Evolutionary conservation across 495 filamentous ascomycete species (phyloP), one percentile per base, ranked within the genome.

Genomic region (Penicillium simplicissimum): DNA sequence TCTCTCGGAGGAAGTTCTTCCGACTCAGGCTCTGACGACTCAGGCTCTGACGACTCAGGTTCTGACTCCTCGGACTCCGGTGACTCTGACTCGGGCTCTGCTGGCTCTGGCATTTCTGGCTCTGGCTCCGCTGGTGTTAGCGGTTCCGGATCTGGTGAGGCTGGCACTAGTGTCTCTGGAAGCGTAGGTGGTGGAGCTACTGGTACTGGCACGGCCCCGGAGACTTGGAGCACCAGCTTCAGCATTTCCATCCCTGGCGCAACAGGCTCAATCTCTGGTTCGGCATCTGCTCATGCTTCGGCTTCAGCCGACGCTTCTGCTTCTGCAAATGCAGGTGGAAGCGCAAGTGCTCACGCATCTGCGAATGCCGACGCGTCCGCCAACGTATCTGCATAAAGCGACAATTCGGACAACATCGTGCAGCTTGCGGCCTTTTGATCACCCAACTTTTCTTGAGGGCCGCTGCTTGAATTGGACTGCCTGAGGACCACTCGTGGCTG

Each of bases 121-220:
- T 33, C 49, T 59, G 61, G 54, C 19, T 38, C 38, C 58, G 55
- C 58, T 60, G 62, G 53, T 55, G 28, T 17, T 49, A 54, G 62
- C 62, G 49, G 61, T 63, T 63, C 61, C 61, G 56, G 56, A 63
- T 63, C 61, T 63, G 61, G 48, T 59, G 49, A 54, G 17, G 9
- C 42, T 21, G 42, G 42, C 17, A 11, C 42, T 0, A 38, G 57
- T 11, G 43, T 59, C 43, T 61, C 62, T 61, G 58, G 57, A 13
- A 42, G 48, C 40, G 15, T 51, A 56, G 55, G 45, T 10, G 25
- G n/a, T 25, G 42, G 55, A 13, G 33, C 11, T 21, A 47, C 61
- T 38, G 61, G 56, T 23, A 55, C 61, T 25, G 61, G 55, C 7
- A 48, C 55, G 55, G 51, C 55, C 21, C 55, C 55, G 1, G 40